phyloP scores from a whole-genome alignment of 176 grass and related monocot species.

The Oropetium thomaeum region DNA sequence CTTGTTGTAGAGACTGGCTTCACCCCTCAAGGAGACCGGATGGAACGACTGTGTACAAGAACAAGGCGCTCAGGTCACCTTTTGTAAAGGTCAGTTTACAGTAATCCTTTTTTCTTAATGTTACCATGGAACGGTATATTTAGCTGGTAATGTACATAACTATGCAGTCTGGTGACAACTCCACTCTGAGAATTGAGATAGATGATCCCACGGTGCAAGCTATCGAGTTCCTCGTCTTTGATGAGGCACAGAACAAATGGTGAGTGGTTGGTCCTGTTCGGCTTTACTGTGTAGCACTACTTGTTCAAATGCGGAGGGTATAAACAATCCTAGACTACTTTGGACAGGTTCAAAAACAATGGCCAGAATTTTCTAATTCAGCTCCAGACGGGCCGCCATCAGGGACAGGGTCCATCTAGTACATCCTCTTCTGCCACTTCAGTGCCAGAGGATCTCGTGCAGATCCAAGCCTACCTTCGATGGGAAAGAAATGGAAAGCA shows the following conservation, averaged over 20 bases:
- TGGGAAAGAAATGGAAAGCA: constrained; percentile 97
- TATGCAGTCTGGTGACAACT: constrained; percentile 72
- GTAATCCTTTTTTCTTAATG: not conserved
- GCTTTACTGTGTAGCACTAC: constrained; percentile 3
- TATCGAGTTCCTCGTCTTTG: constrained; percentile 86
- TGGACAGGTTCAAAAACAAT: constrained; percentile 82
- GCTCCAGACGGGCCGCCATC: constrained; percentile 25
- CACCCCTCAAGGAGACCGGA: constrained; percentile 61
- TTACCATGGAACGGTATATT: not conserved
- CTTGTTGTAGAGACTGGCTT: constrained; percentile 68
- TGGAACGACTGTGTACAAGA: constrained; percentile 71
- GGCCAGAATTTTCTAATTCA: constrained; percentile 87
- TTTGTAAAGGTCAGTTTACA: constrained; percentile 66
- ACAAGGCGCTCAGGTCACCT: constrained; percentile 70
- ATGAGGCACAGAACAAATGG: constrained; percentile 84
- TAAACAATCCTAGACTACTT: constrained; percentile 8
- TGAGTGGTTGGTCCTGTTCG: constrained; percentile 35
- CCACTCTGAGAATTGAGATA: constrained; percentile 67
- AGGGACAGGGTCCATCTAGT: constrained; percentile 38
- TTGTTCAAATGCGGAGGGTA: constrained; percentile 10
- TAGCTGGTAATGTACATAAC: constrained; percentile 10
- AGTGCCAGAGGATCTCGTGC: constrained; percentile 93
- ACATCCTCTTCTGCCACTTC: constrained; percentile 44
- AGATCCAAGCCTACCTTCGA: constrained; percentile 92
- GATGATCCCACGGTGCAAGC: constrained; percentile 74